Evolutionary conservation across 2,329 filamentous ascomycete genomes (phyloP), one percentile per base, ranked within the genome.

Genomic region (Delphinella strobiligena): DNA sequence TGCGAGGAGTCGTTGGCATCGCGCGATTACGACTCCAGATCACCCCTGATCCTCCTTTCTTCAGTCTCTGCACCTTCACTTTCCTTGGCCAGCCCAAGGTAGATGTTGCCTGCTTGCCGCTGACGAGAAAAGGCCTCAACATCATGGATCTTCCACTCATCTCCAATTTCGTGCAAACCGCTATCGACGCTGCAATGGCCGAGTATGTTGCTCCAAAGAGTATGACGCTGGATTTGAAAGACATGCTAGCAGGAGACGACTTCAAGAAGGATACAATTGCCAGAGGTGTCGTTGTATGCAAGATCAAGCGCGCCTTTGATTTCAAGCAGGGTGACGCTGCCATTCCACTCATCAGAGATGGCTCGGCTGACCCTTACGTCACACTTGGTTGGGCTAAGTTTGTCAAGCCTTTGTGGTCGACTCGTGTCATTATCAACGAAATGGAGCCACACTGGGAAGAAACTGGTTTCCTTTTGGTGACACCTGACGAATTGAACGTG

Each of bases 181-280:
- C 80, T 1, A 76, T 86, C 37, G 79, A 84, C 48, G 80, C 82
- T 1, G 80, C 82, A 0, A 68, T 84, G 52, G 77, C 80, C 0
- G 75, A 84, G 53, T 86, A 85, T 47, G 82, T 86, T 1, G 81
- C 82, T 0, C 82, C 82, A 0, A 84, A 83, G 61, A 82, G 77
- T 40, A 60, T 85, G 38, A 84, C 81, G 0, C 63, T 86, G 4
- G 77, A 86, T 53, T 62, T 87, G 24, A 82, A 84, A 54, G 79
- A 83, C 44, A 85, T 85, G 77, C 69, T 87, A 10, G 71, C 82
- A 5, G 82, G 82, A 3, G 80, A 84, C 42, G 81, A 86, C 50
- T 85, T 81, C 63, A 86, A 85, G 58, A 84, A 84, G 53, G 80
- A 86, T 45, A 83, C 80, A 0, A 60, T 61, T 19, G 68, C 75